A percentile compares a stretch with the other conserved stretches of the same genome.
Evolutionary conservation across 352 stramenopile species (phyloP).

Genomic region (Blastocystis sp.): DNA sequence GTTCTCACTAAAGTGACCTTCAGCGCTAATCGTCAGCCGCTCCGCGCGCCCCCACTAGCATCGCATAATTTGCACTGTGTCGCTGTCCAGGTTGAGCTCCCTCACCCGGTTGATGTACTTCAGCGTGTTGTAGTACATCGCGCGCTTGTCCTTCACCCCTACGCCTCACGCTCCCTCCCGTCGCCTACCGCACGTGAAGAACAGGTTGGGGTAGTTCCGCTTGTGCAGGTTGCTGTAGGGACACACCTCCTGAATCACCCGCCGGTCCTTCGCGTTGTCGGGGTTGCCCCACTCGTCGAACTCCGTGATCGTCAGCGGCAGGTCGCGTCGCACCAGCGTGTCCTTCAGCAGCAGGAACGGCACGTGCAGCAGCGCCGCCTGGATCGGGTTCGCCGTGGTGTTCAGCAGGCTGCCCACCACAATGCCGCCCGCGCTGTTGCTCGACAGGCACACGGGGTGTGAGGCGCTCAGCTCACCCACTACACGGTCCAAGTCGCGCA

Average conservation of each 20-base stretch:
- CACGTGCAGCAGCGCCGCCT: constrained; percentile 36
- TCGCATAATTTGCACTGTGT: constrained; percentile 41
- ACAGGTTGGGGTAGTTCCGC: constrained; percentile 56
- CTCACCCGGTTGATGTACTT: constrained; percentile 62
- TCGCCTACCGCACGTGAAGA: constrained; percentile 24
- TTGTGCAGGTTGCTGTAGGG: constrained; percentile 38
- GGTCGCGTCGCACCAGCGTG: constrained; percentile 31
- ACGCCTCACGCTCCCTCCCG: neutral
- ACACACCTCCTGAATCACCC: constrained; percentile 34
- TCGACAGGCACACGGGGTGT: constrained; percentile 40
- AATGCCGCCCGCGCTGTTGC: constrained; percentile 61
- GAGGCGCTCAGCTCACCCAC: neutral
- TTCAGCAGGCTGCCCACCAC: constrained; percentile 33
- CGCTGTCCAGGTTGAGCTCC: constrained; percentile 18
- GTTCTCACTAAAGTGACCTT: constrained; percentile 64
- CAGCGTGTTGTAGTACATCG: constrained; percentile 51
- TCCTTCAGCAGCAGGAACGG: constrained; percentile 58
- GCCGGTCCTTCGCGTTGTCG: neutral
- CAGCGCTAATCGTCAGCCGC: neutral
- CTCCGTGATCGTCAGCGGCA: constrained; percentile 63
- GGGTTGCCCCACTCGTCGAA: constrained; percentile 67
- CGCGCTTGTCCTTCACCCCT: constrained; percentile 59
- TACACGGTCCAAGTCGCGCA: constrained; percentile 46
- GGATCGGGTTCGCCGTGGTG: neutral
- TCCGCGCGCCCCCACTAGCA: neutral